Evolutionary conservation across 306 rosid genomes (phyloP), one percentile per base, ranked within the genome.

Genomic region (Vachellia collinsii): DNA sequence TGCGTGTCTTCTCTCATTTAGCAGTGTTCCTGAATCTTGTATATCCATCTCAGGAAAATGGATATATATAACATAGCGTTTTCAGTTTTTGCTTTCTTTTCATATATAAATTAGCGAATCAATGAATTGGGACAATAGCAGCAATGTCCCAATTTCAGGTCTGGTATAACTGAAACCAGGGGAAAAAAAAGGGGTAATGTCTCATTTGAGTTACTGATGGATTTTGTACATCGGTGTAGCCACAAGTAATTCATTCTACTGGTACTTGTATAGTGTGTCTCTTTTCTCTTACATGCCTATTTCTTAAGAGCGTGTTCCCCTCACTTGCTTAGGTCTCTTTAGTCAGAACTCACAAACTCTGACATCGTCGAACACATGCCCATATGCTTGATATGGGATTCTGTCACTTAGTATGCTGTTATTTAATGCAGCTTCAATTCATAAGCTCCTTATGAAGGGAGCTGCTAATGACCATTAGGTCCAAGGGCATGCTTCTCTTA

Each of bases 1-100:
- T 79, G 51, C 44, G 38, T 16, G 44, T 61, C 59, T 75, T 74
- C 46, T 74, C 72, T 66, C 67, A 70, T 58, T 38, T 63, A 4
- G 46, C 50, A 19, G 12, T 36, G 47, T 67, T 69, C 44, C 44
- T 16, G 17, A 41, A 51, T 19, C 59, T 51, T 51, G 34, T 29
- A 29, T 29, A 29, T 29, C 34, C 34, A 29, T 29, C 34, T 29
- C 34, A 29, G 34, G 34, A 29, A 37, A 3, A 37, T 37, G 12
- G 38, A 34, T 25, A 23, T 7, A 13, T 48, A 23, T 48, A 29
- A 17, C 14, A 11, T 68, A 38, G n/a, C 3, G 53, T 69, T 69
- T 61, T 25, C 42, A 23, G 69, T 34, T 34, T 62, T 58, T 58
- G 3, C 17, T 36, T 29, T 38, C 46, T 29, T 72, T 37, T 73